Evolutionary conservation across 2,329 filamentous ascomycete species (phyloP), one percentile per base, ranked within the genome.

Genomic region (Orbilia brochopaga): DNA sequence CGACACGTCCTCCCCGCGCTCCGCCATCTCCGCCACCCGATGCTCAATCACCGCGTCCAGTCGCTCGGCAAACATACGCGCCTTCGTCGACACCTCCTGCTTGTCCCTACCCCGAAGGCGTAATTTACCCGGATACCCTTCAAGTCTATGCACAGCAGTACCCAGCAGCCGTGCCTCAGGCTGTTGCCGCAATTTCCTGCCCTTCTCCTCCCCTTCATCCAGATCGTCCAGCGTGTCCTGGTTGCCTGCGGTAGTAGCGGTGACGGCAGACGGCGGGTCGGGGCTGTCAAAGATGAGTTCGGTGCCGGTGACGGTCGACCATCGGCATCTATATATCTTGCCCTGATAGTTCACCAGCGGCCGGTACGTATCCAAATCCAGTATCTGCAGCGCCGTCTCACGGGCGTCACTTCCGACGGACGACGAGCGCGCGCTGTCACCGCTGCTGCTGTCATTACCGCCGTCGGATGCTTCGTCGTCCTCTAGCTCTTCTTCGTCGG

Each of bases 21-120:
- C 59, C 37, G n/a, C 60, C 55, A 64, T 64, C 60, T 72, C 67
- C 17, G 23, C 37, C 19, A 72, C 24, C 19, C 60, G 10, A 37
- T 72, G 60, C 32, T 72, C 67, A 23, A 72, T n/a, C 10, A 72
- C 67, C 15, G 67, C 67, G 46, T 72, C 67, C 40, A 72, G 30
- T 23, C 67, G 27, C 24, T 72, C 67, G 2, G 67, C 67, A 24
- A 72, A 72, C 67, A 72, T 61, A 11, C 67, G 48, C 8, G 67
- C 67, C 42, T 72, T 72, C 6, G 67, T 72, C 40, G 67, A 72
- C 32, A 72, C 67, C 42, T 72, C 67, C 42, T 65, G 60, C 53
- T 57, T 72, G 60, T 72, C 67, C 21, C 67, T 55, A 15, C 55
- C 60, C 2, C 50, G 40, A 6, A 60, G 60, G 10, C 53, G 50